Base-by-base conservation (phyloP, 1,139 yeast species). In the Candida sp. region DNA sequence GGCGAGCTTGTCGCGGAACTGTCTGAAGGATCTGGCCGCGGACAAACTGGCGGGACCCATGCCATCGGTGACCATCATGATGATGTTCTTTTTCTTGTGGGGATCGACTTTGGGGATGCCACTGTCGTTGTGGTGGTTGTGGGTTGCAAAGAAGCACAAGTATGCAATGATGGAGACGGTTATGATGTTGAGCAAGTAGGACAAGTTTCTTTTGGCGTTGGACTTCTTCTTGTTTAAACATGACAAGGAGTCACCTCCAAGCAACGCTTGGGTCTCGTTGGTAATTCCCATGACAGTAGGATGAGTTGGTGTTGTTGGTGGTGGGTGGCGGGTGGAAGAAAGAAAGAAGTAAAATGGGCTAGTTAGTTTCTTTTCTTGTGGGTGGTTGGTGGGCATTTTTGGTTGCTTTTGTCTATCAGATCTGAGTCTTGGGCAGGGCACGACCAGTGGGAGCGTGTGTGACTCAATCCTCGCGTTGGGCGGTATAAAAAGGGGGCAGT, bases 61-160 rank as follows among this genome's bases (percentile, higher is more conserved):
- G 27, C 97, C 97, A 67, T 91, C 97, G 2, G 96, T 86, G 23
- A 91, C 96, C 83, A 90, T 85, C 73, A 91, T 88, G 46, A 91
- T 87, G 49, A 90, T 80, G 60, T 90, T 90, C 61, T 81, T 83
- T 54, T 65, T 70, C 55, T 51, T 47, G 12, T 51, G 35, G 4
- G 54, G 56, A 43, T 59, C 51, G 5, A 59, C 46, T 27, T 34
- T 17, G 38, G 12, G 7, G 6, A 22, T 34, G 9, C 32, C 30
- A 25, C 38, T 34, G 7, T 35, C 26, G 6, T 46, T 34, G n/a
- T 44, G 17, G 3, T 46, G 23, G 23, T 33, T 27, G 26, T 5
- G 37, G 17, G 49, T 44, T 31, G 54, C 44, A 46, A 38, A 50
- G 23, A 57, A 47, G 37, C 44, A 53, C 42, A 57, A 45, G 28